Conservation (phyloP, 371 early-diverging fungal genomes). For the Fennellomyces sp. region DNA sequence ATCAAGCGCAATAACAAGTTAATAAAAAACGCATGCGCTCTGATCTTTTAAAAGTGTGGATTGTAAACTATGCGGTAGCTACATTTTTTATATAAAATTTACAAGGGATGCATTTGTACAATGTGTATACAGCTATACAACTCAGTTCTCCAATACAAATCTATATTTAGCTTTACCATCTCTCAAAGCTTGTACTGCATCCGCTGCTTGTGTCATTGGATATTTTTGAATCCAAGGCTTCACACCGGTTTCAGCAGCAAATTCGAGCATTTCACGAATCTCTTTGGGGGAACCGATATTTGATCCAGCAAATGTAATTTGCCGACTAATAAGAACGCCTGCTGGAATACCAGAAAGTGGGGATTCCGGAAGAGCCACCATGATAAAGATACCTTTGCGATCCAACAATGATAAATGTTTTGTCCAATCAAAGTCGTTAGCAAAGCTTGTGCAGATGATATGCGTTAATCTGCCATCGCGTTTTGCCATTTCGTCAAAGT, state of each 20-base stretch:
- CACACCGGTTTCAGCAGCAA: conserved; percentile 67
- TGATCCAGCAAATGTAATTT: conserved; percentile 63
- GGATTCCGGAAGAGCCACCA: conserved; percentile 63
- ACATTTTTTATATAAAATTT: too few relatives aligned
- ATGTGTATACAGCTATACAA: too few relatives aligned
- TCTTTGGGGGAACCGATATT: conserved; percentile 61
- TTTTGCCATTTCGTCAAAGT: conserved; percentile 10
- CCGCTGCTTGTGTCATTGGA: conserved; percentile 61
- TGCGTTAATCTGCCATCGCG: conserved; percentile 10
- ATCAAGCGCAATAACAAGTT: too few relatives aligned
- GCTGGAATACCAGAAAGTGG: conserved; percentile 41
- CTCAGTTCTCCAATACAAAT: conserved; percentile 59
- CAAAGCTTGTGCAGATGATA: conserved; percentile 40
- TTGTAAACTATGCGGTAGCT: too few relatives aligned
- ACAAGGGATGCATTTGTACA: too few relatives aligned
- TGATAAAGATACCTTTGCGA: conserved; percentile 48
- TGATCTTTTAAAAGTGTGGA: too few relatives aligned
- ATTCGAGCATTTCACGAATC: conserved; percentile 69
- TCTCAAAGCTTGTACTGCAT: conserved; percentile 58
- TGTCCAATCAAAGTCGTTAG: conserved; percentile 38
- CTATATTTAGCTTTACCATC: conserved; percentile 69
- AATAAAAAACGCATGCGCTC: too few relatives aligned
- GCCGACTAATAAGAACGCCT: conserved; percentile 28
- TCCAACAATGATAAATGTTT: conserved; percentile 39
- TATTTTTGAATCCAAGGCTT: conserved; percentile 66